Evolutionary conservation across 192 early-diverging fungal genomes (phyloP), one percentile per base, ranked within the genome.

Genomic region (Coemansia sp.): DNA sequence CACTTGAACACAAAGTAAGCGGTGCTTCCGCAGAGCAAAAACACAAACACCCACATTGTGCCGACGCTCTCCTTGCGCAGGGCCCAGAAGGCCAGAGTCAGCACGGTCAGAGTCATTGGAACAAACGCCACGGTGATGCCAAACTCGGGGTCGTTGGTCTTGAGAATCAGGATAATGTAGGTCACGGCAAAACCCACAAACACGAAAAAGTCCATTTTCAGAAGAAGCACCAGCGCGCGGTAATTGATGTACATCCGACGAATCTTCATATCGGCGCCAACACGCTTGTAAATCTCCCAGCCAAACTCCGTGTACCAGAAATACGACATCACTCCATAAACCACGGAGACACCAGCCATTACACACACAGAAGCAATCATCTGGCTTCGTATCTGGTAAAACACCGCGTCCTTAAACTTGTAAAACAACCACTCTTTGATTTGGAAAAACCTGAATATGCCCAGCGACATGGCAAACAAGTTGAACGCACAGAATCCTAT

Each of bases 121-220:
- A 82, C 75, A 60, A 77, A 59, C 20, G 75, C 80, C 7, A 82
- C 51, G 10, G 80, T 82, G 31, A 82, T 77, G 31, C 33, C 80
- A 63, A 82, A 82, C 69, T 82, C 80, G 28, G 80, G 71, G 66
- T 83, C 80, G 20, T 68, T 69, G 31, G 72, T 71, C 61, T 77
- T 77, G 29, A 83, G 68, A 18, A 91, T 71, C 38, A 93, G 65
- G 11, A 85, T 87, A 18, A 91, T 79, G 70, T 86, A 92, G 51
- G 80, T 75, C 1, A 86, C 74, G 0, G 79, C 81, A 29, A 82
- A 83, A 1, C 72, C 79, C 8, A 80, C 45, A 56, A 86, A 83
- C 60, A 80, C 67, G 50, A 81, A 83, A 62, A 81, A 72, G 65
- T 83, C 77, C 31, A 85, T 62, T 68, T 83, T 82, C 22, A 85